Evolutionary conservation across 495 filamentous ascomycete genomes (phyloP).

Genomic region (Aspergillus affinis): DNA sequence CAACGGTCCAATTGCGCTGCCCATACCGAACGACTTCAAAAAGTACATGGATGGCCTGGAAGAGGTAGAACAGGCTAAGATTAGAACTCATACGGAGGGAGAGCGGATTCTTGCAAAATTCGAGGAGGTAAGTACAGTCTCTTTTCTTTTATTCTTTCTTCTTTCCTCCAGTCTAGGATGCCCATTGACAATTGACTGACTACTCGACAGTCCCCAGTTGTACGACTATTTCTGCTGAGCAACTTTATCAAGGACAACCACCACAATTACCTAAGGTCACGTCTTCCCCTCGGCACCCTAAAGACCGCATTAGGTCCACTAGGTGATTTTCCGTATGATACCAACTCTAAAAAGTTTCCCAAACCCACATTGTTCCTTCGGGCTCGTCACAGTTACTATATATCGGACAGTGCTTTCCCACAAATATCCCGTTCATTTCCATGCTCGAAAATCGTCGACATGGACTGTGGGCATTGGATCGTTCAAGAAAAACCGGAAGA

Average conservation of each 20-base stretch:
- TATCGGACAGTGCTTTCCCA: slow-evolving; percentile 76
- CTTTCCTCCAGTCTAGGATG: no score
- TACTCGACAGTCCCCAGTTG: slow-evolving; percentile 49
- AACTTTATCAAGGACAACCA: slow-evolving; percentile 58
- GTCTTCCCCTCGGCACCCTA: slow-evolving; percentile 54
- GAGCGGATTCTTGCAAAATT: slow-evolving; percentile 68
- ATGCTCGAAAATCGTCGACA: slow-evolving; percentile 65
- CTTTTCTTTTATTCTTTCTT: no score
- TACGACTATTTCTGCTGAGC: slow-evolving; percentile 79
- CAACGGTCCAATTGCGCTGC: slow-evolving; percentile 76
- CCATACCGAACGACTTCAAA: slow-evolving; percentile 61
- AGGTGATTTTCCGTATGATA: slow-evolving; percentile 71
- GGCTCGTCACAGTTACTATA: slow-evolving; percentile 72
- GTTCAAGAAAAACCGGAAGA: slow-evolving; percentile 78
- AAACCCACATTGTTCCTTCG: slow-evolving; percentile 72
- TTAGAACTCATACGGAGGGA: slow-evolving; percentile 64
- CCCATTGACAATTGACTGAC: slow-evolving; percentile 9
- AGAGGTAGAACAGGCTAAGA: slow-evolving; percentile 52
- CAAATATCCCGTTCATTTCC: slow-evolving; percentile 79
- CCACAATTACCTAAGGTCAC: slow-evolving; percentile 30
- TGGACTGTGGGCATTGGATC: slow-evolving; percentile 83
- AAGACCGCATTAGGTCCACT: slow-evolving; percentile 56
- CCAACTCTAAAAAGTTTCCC: slow-evolving; percentile 58
- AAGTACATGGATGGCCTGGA: slow-evolving; percentile 75
- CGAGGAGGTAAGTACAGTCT: slow-evolving; percentile 62